Evolutionary conservation across 2,329 filamentous ascomycete genomes (phyloP).

Genomic region (Ciborinia camelliae): DNA sequence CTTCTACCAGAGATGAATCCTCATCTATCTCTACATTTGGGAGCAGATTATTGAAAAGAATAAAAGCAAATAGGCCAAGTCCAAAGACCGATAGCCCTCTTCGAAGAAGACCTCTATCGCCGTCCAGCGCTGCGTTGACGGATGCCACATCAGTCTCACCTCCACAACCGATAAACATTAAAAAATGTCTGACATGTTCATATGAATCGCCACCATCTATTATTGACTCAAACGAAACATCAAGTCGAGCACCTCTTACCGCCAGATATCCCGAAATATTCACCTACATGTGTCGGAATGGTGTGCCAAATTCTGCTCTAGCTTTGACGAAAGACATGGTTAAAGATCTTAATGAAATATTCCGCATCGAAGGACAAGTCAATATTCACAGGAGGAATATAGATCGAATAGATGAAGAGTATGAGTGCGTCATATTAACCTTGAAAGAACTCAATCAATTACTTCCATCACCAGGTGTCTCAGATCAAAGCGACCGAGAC

Average conservation of each 20-base stretch:
- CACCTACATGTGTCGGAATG: slow-evolving; percentile 11
- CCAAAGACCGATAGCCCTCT: background rate
- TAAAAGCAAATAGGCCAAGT: background rate
- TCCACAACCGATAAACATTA: background rate
- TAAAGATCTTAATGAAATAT: slow-evolving; percentile 3
- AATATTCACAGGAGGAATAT: background rate
- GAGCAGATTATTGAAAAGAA: background rate
- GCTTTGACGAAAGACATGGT: slow-evolving; percentile 13
- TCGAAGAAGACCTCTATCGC: background rate
- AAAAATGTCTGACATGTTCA: slow-evolving; percentile 3
- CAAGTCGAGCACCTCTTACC: background rate
- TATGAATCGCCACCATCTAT: background rate
- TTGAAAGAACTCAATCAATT: slow-evolving; percentile 1
- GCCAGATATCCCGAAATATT: slow-evolving; percentile 16
- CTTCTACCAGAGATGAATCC: background rate
- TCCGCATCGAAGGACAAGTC: slow-evolving; percentile 5
- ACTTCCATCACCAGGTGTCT: background rate
- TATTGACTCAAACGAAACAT: background rate
- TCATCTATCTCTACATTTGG: background rate
- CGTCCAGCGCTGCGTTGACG: background rate
- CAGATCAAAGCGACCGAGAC: background rate
- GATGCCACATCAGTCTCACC: background rate
- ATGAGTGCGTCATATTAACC: background rate
- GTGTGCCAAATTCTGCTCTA: slow-evolving; percentile 7
- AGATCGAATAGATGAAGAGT: background rate